Evolutionary conservation across 495 filamentous ascomycete species (phyloP).

Genomic region (Penicillium odoratum): DNA sequence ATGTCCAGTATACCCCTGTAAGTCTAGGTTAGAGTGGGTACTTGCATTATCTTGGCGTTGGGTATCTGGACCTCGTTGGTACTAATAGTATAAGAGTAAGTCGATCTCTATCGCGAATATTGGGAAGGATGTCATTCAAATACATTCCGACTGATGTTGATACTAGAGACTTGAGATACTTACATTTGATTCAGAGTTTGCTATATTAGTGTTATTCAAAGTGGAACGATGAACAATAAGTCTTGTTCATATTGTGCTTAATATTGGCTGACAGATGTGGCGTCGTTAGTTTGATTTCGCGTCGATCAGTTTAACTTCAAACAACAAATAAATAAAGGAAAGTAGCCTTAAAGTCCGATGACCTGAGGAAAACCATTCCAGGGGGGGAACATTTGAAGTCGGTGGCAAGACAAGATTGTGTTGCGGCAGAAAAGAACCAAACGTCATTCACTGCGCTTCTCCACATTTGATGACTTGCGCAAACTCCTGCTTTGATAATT

Average conservation of each 20-base stretch:
- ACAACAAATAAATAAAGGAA: background rate
- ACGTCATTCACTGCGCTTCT: slow-evolving; percentile 17
- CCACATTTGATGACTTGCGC: slow-evolving; percentile 12
- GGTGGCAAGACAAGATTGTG: background rate
- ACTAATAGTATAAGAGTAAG: no score
- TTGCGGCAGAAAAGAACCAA: slow-evolving; percentile 7
- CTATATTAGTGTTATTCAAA: background rate
- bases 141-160: no score
- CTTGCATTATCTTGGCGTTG: no score
- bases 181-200: background rate
- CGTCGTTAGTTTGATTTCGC: background rate
- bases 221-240: background rate
- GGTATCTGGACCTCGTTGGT: no score
- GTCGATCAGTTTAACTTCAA: background rate
- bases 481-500: background rate
- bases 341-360: background rate
- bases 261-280: background rate
- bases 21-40: no score
- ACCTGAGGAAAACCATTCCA: background rate
- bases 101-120: no score
- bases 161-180: background rate
- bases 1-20: no score
- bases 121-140: no score
- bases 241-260: background rate
- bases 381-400: background rate